A percentile compares a stretch with the other conserved stretches of the same genome.
Conservation (phyloP, 2,329 filamentous ascomycete genomes). For the Verticillium nonalfalfae region DNA sequence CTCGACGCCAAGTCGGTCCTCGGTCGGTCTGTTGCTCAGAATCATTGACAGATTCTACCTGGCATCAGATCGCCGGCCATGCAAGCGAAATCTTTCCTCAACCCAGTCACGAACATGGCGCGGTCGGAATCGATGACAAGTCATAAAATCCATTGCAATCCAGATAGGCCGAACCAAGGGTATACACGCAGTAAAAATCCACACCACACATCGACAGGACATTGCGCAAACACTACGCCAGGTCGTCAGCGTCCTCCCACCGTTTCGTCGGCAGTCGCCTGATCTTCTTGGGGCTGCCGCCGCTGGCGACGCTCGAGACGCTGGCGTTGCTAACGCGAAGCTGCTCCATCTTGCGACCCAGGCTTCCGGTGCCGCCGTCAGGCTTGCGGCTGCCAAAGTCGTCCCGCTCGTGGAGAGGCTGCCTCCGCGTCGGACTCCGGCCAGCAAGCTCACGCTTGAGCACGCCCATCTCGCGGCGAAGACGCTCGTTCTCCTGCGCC, state of each 20-base stretch:
- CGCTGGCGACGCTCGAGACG: constrained; percentile 17
- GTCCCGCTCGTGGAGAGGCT: constrained; percentile 48
- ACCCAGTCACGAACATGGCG: no score
- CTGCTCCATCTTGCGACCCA: constrained; percentile 43
- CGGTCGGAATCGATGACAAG: no score
- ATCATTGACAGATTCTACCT: no score
- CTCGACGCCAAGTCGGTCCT: no score
- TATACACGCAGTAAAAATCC: background rate
- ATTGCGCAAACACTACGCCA: background rate
- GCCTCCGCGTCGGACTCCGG: constrained; percentile 57
- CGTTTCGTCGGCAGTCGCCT: constrained; percentile 39
- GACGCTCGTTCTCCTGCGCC: constrained; percentile 63
- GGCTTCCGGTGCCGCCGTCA: constrained; percentile 22
- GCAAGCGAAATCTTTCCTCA: no score
- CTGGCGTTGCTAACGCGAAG: constrained; percentile 38
- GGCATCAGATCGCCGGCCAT: no score
- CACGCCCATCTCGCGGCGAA: constrained; percentile 58
- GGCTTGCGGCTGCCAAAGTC: constrained; percentile 27
- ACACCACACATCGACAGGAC: background rate
- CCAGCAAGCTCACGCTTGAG: constrained; percentile 59
- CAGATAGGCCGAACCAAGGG: background rate
- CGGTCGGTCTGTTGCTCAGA: no score
- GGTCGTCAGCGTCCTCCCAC: constrained; percentile 42
- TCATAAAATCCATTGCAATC: background rate
- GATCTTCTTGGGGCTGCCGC: constrained; percentile 46